Base-by-base conservation (phyloP, 2,329 filamentous ascomycete genomes). In the Xylariales sp. region DNA sequence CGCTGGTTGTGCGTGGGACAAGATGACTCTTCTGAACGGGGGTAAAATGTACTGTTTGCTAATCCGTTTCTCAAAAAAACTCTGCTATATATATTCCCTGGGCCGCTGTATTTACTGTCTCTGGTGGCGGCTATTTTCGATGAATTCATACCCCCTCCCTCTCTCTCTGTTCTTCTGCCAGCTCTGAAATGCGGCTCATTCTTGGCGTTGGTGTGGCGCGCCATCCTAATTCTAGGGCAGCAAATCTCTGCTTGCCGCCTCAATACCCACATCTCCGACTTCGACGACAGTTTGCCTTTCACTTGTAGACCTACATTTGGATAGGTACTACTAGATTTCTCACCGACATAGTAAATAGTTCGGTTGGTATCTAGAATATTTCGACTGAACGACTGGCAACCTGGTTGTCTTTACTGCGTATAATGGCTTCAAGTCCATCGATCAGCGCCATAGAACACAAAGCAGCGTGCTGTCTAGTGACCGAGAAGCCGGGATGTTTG, bases 51-150 rank as follows among this genome's bases (percentile, higher is more conserved):
- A 9, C 12, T 41, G 10, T 50, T 46, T 32, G 23, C 30, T 18
- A 30, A 46, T 7, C 32, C n/a, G 10, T n/a, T 8, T 6, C 16
- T 52, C 59, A 18, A 18, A 45, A 36, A 8, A 52, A 39, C 36
- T 32, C 54, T 64, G 18, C 14, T 54, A 55, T 56, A 55, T 67
- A 63, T 14, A 50, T n/a, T 55, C 34, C 3, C n/a, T 45, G 8
- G 34, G n/a, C 52, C 23, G 18, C 30, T 14, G 14, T 39, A n/a
- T 55, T 32, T 53, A 52, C 45, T 36, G 34, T 23, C 16, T 12
- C 30, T 8, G 16, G 2, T 46, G 9, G 34, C 58, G 30, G 50
- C 14, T 32, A 3, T 14, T 39, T 30, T 41, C 8, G 45, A 52
- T 3, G 43, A 36, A 9, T 39, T 39, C 8, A 23, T 23, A 23